Base-by-base conservation (phyloP, 2,329 filamentous ascomycete genomes). In the Fusarium clavum region DNA sequence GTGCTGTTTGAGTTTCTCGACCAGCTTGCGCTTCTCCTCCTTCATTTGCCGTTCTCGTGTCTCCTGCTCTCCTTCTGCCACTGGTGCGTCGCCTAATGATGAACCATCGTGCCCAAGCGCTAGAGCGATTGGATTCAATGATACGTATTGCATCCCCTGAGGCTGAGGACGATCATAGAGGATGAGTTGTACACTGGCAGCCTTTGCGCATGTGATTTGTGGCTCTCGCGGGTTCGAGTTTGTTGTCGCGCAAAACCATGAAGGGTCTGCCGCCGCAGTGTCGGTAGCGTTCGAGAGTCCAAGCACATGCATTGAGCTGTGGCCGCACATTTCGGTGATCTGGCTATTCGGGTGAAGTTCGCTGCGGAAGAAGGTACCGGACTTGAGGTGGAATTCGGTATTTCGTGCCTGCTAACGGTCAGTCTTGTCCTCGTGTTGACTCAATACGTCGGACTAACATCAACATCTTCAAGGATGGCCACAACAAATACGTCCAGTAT, bases 91-190 rank as follows among this genome's bases (percentile, higher is more conserved):
- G 40, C 76, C 78, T 57, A 72, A 70, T 77, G 83, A 61, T 71
- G 83, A 79, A 16, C 82, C 82, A 73, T 95, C 94, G 76, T 95
- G 92, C 4, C 88, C 92, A 16, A 99, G 83, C 1, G 94, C 94
- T 44, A 99, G 85, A 1, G 94, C 91, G 54, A 99, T 98, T 0
- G 96, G 95, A 29, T 90, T 88, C 22, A 98, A 84, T 2, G 96
- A 99, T 73, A 98, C 91, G 79, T 98, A 99, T 80, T 99, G 95
- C 96, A 99, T 98, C 58, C 90, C 88, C 32, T 87, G 90, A 1
- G 96, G 95, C 60, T 92, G 88, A 1, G 96, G 96, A 48, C 94
- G 87, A 74, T 97, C 90, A 80, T 97, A 99, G 61, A 97, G 85
- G 61, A 98, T 92, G 46, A 98, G 88, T 77, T 99, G 96, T 47